Base-by-base conservation (phyloP, 352 stramenopile species). In the Phytophthora pluvialis region DNA sequence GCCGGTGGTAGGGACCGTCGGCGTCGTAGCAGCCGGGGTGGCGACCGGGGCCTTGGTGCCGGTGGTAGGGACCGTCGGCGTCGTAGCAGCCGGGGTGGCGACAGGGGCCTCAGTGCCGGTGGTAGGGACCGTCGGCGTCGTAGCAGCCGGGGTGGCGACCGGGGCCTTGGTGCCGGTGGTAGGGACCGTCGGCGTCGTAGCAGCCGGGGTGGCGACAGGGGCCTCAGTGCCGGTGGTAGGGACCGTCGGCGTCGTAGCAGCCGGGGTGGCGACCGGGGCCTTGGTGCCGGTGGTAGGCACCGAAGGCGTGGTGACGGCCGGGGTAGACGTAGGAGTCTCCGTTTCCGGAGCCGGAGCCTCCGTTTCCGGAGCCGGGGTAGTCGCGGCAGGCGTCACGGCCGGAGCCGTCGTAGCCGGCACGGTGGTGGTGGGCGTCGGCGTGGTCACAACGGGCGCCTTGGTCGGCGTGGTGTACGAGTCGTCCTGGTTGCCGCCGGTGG, bases 391-490 rank as follows among this genome's bases (percentile, higher is more conserved):
- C 10, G 53, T 60, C 40, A 21, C 18, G 3, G 18, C 40, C 26
- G 38, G 16, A 2, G 21, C 26, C 16, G 47, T 59, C 18, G 31
- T 33, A 16, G 42, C 32, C 7, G 49, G 38, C 5, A 28, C 10
- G 12, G 40, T 60, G 1, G 40, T 49, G 26, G 32, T 36, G 10
- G 64, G 32, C 21, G 64, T 44, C 49, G 47, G 48, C 51, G 51
- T 60, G 16, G 55, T 67, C 38, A 60, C 67, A 42, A 53, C 50
- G 9, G 64, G 65, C 13, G 46, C 56, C 54, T 63, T 52, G 32
- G 55, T 64, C 26, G 54, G 35, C 12, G 53, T 61, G 13, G 51
- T 56, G 60, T 80, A 72, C 43, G 57, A 64, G 43, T 77, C 45
- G 29, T 67, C 56, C 43, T 63, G 49, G 43, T 52, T 52, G 18